Percentiles rank a stretch among this genome's conserved stretches.
Evolutionary conservation across 805 yeast genomes (phyloP).

Genomic region (Nakazawaea holstii): DNA sequence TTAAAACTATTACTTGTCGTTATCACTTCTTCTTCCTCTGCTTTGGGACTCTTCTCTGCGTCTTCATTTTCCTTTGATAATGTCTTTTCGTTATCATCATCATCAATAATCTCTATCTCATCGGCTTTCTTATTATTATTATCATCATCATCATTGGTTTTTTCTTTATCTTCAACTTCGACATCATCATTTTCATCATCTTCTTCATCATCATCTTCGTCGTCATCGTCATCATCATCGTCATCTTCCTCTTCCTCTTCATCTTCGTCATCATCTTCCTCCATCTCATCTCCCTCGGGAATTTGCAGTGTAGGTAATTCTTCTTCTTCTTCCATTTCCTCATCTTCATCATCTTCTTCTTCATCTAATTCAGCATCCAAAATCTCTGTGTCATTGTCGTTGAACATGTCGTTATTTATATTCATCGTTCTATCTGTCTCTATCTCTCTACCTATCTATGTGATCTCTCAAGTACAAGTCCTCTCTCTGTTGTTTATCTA

Average conservation of each 20-base stretch:
- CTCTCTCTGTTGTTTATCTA: neutral
- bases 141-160: conserved; percentile 17
- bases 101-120: no score
- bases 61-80: conserved; percentile 2
- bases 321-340: conserved; percentile 16
- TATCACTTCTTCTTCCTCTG: neutral
- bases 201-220: conserved; percentile 21
- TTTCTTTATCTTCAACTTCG: conserved; percentile 14
- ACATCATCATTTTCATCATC: conserved; percentile 20
- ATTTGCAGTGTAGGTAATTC: conserved; percentile 20
- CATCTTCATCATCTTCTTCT: conserved; percentile 19
- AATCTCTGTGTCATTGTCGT: conserved; percentile 10
- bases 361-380: conserved; percentile 12
- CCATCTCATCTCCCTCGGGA: conserved; percentile 21
- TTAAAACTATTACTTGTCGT: conserved; percentile 11
- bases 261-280: conserved; percentile 20
- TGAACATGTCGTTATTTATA: conserved; percentile 2
- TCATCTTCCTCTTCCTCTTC: conserved; percentile 23
- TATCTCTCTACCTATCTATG: neutral
- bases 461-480: neutral
- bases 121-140: no score
- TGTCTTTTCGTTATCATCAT: conserved; percentile 10
- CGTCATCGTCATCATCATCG: conserved; percentile 25
- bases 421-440: neutral
- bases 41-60: neutral